These are phyloP conservation scores for Vitis vinifera DNA, from an alignment of 164 flowering plant genomes.

Conservation along the genomic window ASM3070453v1 NC_081822.1:35924001-35924500, in stretches of 20 bases:
- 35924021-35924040: too few species aligned
- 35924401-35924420: not conserved
- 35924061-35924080: conserved; percentile 66
- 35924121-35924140: conserved; percentile 61
- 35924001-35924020: not conserved
- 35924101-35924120: conserved; percentile 77
- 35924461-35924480: conserved; percentile 36
- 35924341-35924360: conserved; percentile 48
- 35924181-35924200: conserved; percentile 45
- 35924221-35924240: conserved; percentile 89
- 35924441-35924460: conserved; percentile 44
- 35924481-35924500: conserved; percentile 46
- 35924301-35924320: conserved; percentile 3
- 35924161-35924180: conserved; percentile 62
- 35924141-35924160: conserved; percentile 65
- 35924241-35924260: conserved; percentile 88
- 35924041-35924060: too few species aligned
- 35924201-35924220: conserved; percentile 69
- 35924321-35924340: conserved; percentile 28
- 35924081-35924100: conserved; percentile 72
- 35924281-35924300: conserved; percentile 59
- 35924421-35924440: not conserved
- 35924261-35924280: conserved; percentile 83
- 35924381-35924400: not conserved
- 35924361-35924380: conserved; percentile 36